Evolutionary conservation across 495 filamentous ascomycete genomes (phyloP), one percentile per base, ranked within the genome.

Genomic region (Halenospora varia): DNA sequence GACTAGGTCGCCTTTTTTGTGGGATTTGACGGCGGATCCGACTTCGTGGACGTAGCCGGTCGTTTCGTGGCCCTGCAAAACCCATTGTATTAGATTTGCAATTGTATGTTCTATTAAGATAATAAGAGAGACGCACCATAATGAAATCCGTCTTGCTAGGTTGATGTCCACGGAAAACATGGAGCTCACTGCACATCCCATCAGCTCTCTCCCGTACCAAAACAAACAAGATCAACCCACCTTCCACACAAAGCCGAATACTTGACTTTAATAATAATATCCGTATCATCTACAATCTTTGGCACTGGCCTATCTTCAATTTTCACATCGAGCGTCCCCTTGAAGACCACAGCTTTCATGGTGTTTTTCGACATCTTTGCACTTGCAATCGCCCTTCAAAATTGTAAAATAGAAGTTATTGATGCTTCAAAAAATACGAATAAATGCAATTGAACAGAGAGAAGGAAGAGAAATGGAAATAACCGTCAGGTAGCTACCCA

Each of bases 241-340:
- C 89, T 92, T 62, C 93, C 93, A 71, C 93, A 97, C 41, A 97
- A 81, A 22, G 90, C 93, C 15, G 92, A 90, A 65, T 89, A 87
- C 51, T 80, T 78, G 48, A 96, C 90, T 71, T 92, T 93, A 59
- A 96, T 84, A 53, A 97, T 83, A 53, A 91, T 80, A 72, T 97
- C 93, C 52, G 77, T 83, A 11, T 82, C 73, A 25, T 90, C 78
- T 61, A 87, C 74, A 53, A 97, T 70, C 59, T 74, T 73, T 4
- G 87, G 85, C 26, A 86, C 76, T 3, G 85, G 85, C 45, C 85
- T 73, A 58, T 88, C 79, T 69, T 89, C 81, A 42, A 89, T 64
- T 3, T 74, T 78, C 51, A 87, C 78, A 65, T 84, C 77, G 57
- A 75, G 65, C 50, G 77, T 84, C 0, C 83, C 86, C 48, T 86